Percentiles rank a stretch among this genome's conserved stretches.
Evolutionary conservation across 139 green algal species (phyloP).

Genomic region (Raphidocelis subcapitata): DNA sequence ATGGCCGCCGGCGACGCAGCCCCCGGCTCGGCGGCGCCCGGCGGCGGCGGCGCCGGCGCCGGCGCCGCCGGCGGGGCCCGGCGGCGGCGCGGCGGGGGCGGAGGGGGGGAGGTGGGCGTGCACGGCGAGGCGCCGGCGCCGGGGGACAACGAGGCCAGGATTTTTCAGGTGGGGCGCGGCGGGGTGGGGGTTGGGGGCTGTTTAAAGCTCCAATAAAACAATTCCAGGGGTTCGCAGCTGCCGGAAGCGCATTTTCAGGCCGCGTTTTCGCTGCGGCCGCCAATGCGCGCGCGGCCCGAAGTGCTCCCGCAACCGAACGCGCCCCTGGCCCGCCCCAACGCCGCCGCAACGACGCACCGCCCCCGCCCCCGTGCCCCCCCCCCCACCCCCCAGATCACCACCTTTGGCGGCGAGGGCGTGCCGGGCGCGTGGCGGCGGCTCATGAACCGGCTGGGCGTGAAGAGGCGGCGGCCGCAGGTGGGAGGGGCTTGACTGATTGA

Average conservation of each 20-base stretch:
- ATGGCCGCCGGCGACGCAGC: no score
- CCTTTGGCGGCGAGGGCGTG: slow-evolving; percentile 22
- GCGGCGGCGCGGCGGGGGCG: no score
- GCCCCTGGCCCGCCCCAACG: background rate
- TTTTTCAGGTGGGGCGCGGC: slow-evolving; percentile 11
- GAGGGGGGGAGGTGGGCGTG: slow-evolving; percentile 18
- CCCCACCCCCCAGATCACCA: slow-evolving; percentile 4
- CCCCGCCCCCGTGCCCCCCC: background rate
- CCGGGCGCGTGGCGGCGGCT: slow-evolving; percentile 9
- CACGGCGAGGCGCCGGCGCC: slow-evolving; percentile 17
- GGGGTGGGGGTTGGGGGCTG: background rate
- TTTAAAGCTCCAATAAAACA: background rate
- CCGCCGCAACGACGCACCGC: background rate
- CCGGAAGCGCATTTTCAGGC: background rate
- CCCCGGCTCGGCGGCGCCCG: no score
- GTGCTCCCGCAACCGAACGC: no score
- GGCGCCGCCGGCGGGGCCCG: no score
- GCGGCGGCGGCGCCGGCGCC: no score
- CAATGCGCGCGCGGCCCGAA: no score
- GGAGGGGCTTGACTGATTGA: background rate
- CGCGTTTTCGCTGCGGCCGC: background rate
- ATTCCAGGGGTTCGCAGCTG: background rate
- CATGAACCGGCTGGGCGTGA: slow-evolving; percentile 6
- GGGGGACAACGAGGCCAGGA: slow-evolving; percentile 15
- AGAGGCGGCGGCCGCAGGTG: background rate